A percentile compares a stretch with the other conserved stretches of the same genome.
Conservation (phyloP, 495 filamentous ascomycete species). For the Penicillium silybi region DNA sequence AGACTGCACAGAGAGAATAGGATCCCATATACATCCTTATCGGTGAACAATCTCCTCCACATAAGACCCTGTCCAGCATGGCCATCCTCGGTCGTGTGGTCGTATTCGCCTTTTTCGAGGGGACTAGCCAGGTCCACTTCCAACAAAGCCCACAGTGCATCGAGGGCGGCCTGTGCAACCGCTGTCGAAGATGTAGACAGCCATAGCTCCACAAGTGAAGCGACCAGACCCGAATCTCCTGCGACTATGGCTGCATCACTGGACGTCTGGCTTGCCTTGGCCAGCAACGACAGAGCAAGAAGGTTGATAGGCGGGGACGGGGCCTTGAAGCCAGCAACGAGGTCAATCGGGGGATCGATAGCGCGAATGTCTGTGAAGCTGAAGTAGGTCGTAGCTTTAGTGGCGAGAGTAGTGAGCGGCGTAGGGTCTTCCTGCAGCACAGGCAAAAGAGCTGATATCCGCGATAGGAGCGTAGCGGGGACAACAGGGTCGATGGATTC, state of each 20-base stretch:
- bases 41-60: slow-evolving; percentile 69
- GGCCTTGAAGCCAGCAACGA: slow-evolving; percentile 52
- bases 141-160: slow-evolving; percentile 65
- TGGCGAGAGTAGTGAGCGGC: slow-evolving; percentile 43
- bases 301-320: slow-evolving; percentile 63
- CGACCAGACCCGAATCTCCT: slow-evolving; percentile 57
- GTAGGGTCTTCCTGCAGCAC: slow-evolving; percentile 50
- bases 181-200: slow-evolving; percentile 65
- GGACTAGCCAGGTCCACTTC: slow-evolving; percentile 55
- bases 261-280: slow-evolving; percentile 60
- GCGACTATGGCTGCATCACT: slow-evolving; percentile 67
- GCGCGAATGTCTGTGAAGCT: slow-evolving; percentile 43
- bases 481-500: slow-evolving; percentile 33
- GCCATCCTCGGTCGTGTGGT: slow-evolving; percentile 27
- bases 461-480: slow-evolving; percentile 39
- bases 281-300: slow-evolving; percentile 64
- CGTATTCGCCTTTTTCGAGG: slow-evolving; percentile 43
- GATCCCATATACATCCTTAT: slow-evolving; percentile 61
- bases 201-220: slow-evolving; percentile 64
- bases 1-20: slow-evolving; percentile 62
- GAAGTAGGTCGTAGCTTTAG: slow-evolving; percentile 34
- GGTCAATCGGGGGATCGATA: slow-evolving; percentile 44
- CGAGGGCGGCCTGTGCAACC: slow-evolving; percentile 65
- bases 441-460: slow-evolving; percentile 45
- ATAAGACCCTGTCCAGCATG: slow-evolving; percentile 61